These are phyloP conservation scores for Dryas alaskensis DNA, from an alignment of 306 rosid species.

Conservation along the genomic window DNA sequence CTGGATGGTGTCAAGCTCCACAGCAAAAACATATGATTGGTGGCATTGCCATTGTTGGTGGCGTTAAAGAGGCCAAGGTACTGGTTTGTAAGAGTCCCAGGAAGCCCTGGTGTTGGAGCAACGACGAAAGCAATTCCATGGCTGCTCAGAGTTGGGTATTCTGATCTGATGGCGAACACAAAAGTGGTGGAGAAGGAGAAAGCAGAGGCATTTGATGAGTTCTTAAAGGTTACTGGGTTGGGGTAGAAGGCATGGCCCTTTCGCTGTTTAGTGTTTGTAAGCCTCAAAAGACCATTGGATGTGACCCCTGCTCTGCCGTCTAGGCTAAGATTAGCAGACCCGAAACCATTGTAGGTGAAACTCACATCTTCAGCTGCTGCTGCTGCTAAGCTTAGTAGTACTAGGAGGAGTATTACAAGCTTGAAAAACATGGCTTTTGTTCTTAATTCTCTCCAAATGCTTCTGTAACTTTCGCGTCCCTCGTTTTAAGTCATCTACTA, in stretches of 20 bases:
- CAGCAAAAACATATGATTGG: slow-evolving; percentile 43
- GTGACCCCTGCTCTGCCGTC: slow-evolving; percentile 49
- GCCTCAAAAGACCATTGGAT: slow-evolving; percentile 44
- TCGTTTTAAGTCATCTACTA: not conserved
- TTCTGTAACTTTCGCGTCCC: not conserved
- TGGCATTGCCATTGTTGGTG: not conserved
- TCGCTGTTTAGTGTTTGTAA: slow-evolving; percentile 48
- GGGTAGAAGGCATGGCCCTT: slow-evolving; percentile 70
- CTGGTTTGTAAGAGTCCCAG: not conserved
- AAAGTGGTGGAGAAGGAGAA: slow-evolving; percentile 59
- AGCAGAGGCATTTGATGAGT: slow-evolving; percentile 24
- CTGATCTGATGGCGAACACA: slow-evolving; percentile 51
- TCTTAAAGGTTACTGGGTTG: slow-evolving; percentile 41
- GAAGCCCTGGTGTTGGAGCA: not conserved
- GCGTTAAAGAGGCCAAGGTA: not conserved
- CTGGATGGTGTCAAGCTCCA: slow-evolving; percentile 36
- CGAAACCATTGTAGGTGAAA: slow-evolving; percentile 52
- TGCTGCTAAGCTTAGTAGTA: slow-evolving; percentile 10
- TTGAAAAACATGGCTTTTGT: slow-evolving; percentile 35
- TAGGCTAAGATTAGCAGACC: slow-evolving; percentile 29
- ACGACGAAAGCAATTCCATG: slow-evolving; percentile 19
- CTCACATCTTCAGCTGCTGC: slow-evolving; percentile 28
- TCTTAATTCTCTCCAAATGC: not conserved
- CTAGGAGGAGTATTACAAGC: slow-evolving; percentile 12
- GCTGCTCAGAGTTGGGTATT: slow-evolving; percentile 31